These are phyloP conservation scores for Zostera marina DNA, from an alignment of 116 monocot genomes.

Conservation along the genomic window DNA sequence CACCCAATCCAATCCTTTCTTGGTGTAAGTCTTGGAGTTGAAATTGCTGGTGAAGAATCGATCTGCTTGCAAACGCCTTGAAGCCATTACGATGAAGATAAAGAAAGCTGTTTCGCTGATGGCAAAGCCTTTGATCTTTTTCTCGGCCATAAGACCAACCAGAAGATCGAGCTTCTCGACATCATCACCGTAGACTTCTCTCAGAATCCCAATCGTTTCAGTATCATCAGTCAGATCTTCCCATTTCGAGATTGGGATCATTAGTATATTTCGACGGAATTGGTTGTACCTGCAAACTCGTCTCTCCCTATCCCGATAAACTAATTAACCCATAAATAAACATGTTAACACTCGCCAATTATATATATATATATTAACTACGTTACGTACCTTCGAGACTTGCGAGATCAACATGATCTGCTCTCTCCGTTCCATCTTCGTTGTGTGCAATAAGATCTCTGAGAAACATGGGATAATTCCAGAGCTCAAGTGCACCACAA, in stretches of 20 bases:
- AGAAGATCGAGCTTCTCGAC: constrained; percentile 51
- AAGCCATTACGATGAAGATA: constrained; percentile 52
- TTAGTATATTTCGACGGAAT: constrained; percentile 27
- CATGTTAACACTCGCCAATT: no score
- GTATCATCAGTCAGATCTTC: constrained; percentile 40
- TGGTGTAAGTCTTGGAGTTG: constrained; percentile 43
- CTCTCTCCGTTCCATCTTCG: constrained; percentile 29
- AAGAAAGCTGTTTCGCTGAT: constrained; percentile 59
- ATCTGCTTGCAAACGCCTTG: constrained; percentile 54
- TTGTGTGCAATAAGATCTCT: constrained; percentile 44
- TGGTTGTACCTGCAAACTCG: constrained; percentile 38
- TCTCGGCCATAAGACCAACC: constrained; percentile 59
- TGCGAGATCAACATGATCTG: constrained; percentile 33
- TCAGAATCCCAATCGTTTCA: constrained; percentile 21
- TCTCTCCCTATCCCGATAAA: constrained; percentile 51
- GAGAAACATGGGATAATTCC: constrained; percentile 54
- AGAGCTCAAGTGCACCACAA: constrained; percentile 48
- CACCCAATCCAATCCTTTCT: constrained; percentile 56
- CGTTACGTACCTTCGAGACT: constrained; percentile 30
- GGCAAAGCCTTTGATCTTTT: constrained; percentile 60
- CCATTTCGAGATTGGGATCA: constrained; percentile 54
- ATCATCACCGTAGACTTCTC: constrained; percentile 38
- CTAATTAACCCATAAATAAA: neutral
- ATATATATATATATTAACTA: neutral
- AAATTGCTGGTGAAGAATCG: constrained; percentile 52